phyloP scores from a whole-genome alignment of 179 eudicot species.

The Silene coronaria region DNA sequence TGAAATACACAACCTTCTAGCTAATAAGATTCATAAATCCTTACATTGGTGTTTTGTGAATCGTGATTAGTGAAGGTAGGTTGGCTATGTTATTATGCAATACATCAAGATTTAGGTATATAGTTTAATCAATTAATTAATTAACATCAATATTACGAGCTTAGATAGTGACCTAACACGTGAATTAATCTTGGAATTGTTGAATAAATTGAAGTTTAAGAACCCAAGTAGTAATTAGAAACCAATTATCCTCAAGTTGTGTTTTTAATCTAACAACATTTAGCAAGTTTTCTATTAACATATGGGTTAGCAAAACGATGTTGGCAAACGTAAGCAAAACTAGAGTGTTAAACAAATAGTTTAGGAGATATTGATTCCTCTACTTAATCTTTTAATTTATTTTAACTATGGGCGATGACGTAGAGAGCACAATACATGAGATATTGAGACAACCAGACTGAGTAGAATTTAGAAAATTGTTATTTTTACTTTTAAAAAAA shows the following conservation, averaged over 20 bases:
- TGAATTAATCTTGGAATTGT: slow-evolving; percentile 2
- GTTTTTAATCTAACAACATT: background rate
- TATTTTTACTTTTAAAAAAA: too few species aligned
- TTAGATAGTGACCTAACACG: slow-evolving; percentile 16
- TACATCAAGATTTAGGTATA: slow-evolving; percentile 1
- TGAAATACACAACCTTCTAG: background rate
- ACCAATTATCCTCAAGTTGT: slow-evolving; percentile 13
- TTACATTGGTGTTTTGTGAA: background rate
- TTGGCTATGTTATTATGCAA: slow-evolving; percentile 1
- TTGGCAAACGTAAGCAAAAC: slow-evolving; percentile 12
- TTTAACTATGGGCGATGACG: background rate
- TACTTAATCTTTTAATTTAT: background rate
- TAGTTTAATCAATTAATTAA: background rate
- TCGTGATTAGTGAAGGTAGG: background rate
- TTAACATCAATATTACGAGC: slow-evolving; percentile 8
- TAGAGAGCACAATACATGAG: background rate
- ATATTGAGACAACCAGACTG: too few species aligned
- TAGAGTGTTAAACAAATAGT: slow-evolving; percentile 5
- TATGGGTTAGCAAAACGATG: background rate
- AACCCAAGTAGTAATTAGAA: background rate
- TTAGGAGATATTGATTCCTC: slow-evolving; percentile 19
- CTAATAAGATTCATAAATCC: background rate
- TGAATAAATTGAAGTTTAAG: background rate
- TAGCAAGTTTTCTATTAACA: background rate
- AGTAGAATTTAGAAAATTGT: too few species aligned